These are phyloP conservation scores for Paxillus ammoniavirescens DNA, from an alignment of 768 basidiomycete genomes.

Conservation along the genomic window DNA sequence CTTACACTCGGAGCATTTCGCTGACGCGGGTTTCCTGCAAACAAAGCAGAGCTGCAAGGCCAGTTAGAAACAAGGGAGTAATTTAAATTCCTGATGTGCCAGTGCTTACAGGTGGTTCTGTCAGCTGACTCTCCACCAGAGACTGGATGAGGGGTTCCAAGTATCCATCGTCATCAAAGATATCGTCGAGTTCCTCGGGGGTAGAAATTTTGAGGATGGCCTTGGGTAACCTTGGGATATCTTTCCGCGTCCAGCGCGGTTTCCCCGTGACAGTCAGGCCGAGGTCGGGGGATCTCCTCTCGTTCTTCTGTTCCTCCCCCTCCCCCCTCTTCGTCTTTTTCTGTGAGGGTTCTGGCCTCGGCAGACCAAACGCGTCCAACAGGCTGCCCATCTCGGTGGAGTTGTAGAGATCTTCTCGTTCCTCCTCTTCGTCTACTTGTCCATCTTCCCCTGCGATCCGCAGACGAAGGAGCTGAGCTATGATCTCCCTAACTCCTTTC, in stretches of 20 bases:
- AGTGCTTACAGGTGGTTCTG: not conserved
- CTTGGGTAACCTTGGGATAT: not conserved
- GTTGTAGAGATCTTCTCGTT: not conserved
- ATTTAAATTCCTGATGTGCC: not conserved
- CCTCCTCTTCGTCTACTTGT: not conserved
- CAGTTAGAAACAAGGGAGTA: not conserved
- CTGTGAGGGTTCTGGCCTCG: no score
- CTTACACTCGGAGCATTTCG: not conserved
- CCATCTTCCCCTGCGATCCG: not conserved
- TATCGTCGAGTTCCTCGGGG: not conserved
- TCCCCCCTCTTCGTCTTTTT: no score
- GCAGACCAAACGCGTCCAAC: not conserved
- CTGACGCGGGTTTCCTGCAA: not conserved
- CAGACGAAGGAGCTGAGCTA: not conserved
- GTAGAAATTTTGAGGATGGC: not conserved
- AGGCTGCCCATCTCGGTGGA: not conserved
- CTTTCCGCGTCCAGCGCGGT: not conserved
- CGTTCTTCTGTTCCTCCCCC: not conserved
- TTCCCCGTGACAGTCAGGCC: not conserved
- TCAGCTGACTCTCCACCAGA: not conserved
- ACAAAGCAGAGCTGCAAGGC: not conserved
- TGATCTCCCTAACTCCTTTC: not conserved
- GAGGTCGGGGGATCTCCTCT: not conserved
- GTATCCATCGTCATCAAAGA: not conserved
- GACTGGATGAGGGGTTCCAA: not conserved